These are phyloP conservation scores for Durio zibethinus DNA, from an alignment of 345 rosid genomes.

Conservation along the genomic window DNA sequence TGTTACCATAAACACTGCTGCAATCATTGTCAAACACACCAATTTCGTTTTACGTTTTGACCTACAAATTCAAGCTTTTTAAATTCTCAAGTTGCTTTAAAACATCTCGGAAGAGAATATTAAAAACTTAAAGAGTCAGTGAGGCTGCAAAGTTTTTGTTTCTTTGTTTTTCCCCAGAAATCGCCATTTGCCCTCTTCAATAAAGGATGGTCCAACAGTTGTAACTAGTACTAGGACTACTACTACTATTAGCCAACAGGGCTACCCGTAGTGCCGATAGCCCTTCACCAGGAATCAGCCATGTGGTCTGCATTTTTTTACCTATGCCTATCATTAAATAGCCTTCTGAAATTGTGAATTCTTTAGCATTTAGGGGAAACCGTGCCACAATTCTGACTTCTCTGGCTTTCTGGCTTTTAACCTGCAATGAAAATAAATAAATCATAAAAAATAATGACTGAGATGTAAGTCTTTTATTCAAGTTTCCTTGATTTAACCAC, in stretches of 20 bases:
- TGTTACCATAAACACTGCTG: background rate
- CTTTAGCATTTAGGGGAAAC: background rate
- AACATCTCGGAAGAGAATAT: too few relatives aligned
- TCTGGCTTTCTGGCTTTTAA: background rate
- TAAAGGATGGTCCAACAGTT: background rate
- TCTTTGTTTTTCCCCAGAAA: background rate
- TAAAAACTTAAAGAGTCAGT: too few relatives aligned
- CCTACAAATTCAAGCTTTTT: background rate
- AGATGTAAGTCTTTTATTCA: background rate
- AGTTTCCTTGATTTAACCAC: too few relatives aligned
- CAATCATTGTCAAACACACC: background rate
- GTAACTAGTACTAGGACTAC: too few relatives aligned
- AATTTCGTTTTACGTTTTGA: background rate
- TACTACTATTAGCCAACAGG: constrained; percentile 2
- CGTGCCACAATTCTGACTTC: background rate
- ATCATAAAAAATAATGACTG: background rate
- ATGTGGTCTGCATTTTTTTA: background rate
- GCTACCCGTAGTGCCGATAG: background rate
- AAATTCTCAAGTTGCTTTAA: background rate
- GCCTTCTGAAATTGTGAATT: background rate
- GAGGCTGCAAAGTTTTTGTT: background rate
- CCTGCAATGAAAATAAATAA: background rate
- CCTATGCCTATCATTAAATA: background rate
- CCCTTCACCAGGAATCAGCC: background rate
- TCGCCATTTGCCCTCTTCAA: background rate